These are phyloP conservation scores for Trichosporon sp. DNA, from an alignment of 1,284 basidiomycete species.

Conservation along the genomic window DNA sequence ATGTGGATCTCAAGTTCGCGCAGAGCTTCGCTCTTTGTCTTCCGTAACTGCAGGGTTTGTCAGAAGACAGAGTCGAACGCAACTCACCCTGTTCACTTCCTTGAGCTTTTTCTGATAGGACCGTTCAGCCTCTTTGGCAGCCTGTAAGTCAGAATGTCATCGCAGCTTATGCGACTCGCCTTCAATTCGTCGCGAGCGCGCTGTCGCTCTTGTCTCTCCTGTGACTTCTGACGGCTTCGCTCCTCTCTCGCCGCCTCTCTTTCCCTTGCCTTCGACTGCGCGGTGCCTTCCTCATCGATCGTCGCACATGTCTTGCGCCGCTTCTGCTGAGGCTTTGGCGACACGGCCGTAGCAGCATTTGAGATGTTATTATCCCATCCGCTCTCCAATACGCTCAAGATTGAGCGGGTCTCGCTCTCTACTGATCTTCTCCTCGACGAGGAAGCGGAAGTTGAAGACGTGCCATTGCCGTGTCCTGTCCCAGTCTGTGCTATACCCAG, in stretches of 20 bases:
- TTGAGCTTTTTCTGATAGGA: slow-evolving; percentile 39
- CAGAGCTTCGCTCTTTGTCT: slow-evolving; percentile 41
- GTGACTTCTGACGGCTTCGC: slow-evolving; percentile 19
- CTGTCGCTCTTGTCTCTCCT: slow-evolving; percentile 29
- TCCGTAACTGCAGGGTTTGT: slow-evolving; percentile 35
- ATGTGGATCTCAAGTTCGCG: slow-evolving; percentile 43
- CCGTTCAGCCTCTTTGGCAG: slow-evolving; percentile 37
- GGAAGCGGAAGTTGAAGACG: too few species aligned
- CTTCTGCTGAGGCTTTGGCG: background rate
- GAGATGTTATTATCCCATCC: background rate
- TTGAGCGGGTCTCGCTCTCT: too few species aligned
- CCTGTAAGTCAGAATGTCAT: slow-evolving; percentile 21
- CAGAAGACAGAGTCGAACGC: background rate
- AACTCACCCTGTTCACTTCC: slow-evolving; percentile 23
- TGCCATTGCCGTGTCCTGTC: too few species aligned
- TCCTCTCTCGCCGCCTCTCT: background rate
- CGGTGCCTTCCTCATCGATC: background rate
- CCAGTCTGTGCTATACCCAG: background rate
- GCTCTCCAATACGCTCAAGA: background rate
- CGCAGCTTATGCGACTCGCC: slow-evolving; percentile 13
- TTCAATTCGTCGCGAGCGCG: slow-evolving; percentile 32
- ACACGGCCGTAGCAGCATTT: background rate
- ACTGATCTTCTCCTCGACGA: too few species aligned
- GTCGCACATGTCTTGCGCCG: background rate
- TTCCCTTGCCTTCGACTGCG: background rate